phyloP scores from a whole-genome alignment of 2,329 filamentous ascomycete species.

The Endoconidiophora laricicola region DNA sequence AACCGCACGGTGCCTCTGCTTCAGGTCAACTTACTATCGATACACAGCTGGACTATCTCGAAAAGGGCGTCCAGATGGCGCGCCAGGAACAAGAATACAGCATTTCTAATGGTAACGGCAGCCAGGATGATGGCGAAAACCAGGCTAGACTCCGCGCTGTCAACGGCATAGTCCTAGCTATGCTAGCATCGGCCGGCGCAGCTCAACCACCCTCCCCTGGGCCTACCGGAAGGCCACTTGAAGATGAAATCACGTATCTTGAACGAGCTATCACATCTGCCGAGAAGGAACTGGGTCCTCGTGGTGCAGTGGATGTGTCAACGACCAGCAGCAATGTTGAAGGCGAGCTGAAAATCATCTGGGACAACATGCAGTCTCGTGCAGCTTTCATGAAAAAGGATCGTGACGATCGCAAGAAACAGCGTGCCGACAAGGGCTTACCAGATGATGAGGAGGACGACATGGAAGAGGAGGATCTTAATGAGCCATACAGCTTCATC shows the following conservation, averaged over 20 bases:
- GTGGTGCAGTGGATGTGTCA: constrained; percentile 8
- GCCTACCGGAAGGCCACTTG: constrained; percentile 37
- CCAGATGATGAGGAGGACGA: constrained; percentile 43
- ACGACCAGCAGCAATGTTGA: constrained; percentile 39
- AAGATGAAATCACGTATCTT: constrained; percentile 53
- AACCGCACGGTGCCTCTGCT: constrained; percentile 15
- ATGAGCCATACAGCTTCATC: constrained; percentile 51
- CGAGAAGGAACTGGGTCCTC: constrained; percentile 10
- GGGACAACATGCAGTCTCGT: constrained; percentile 36
- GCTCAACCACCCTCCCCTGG: constrained; percentile 41
- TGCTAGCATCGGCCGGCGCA: constrained; percentile 33
- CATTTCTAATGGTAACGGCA: neutral
- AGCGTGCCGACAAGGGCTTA: constrained; percentile 38
- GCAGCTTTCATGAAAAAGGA: constrained; percentile 38
- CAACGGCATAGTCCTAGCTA: constrained; percentile 46
- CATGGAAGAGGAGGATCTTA: constrained; percentile 42
- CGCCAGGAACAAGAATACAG: constrained; percentile 36
- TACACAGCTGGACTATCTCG: constrained; percentile 53
- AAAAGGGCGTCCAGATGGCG: constrained; percentile 45
- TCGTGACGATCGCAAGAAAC: constrained; percentile 35
- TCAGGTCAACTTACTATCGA: constrained; percentile 30
- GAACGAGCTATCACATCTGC: constrained; percentile 29
- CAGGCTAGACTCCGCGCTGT: constrained; percentile 42
- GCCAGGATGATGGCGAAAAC: constrained; percentile 21
- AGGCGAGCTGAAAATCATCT: constrained; percentile 34